A percentile compares a stretch with the other conserved stretches of the same genome.
Evolutionary conservation across 208 protist genomes (phyloP).

Genomic region (Trypanosoma avium): DNA sequence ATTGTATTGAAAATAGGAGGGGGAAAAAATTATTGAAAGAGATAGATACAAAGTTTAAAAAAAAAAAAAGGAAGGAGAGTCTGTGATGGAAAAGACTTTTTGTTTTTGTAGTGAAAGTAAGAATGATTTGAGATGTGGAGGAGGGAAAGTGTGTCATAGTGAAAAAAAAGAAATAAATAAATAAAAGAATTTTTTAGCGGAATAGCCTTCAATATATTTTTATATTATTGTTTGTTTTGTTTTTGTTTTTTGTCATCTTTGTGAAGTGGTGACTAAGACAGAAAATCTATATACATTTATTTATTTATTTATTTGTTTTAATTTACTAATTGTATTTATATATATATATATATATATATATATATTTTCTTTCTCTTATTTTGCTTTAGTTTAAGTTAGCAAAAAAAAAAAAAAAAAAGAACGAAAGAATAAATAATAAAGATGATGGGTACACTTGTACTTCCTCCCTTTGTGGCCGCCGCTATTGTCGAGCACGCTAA

Average conservation of each 20-base stretch:
- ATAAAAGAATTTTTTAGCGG: no score
- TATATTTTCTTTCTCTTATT: conserved; percentile 4
- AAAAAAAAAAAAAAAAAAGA: conserved; percentile 4
- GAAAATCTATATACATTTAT: not conserved
- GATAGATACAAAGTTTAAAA: conserved; percentile 1
- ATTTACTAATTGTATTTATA: not conserved
- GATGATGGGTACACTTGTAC: conserved; percentile 23
- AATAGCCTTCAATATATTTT: no score
- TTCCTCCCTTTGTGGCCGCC: conserved; percentile 73
- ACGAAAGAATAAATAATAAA: conserved; percentile 12
- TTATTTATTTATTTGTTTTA: conserved; percentile 9
- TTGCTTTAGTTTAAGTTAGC: not conserved
- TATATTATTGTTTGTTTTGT: no score
- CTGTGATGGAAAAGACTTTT: conserved; percentile 3
- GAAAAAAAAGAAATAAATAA: no score
- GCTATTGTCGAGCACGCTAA: conserved; percentile 86
- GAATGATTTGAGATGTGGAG: no score
- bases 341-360: conserved; percentile 7
- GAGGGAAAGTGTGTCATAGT: no score
- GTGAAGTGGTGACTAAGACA: no score
- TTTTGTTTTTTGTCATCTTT: conserved; percentile 4
- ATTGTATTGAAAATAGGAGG: no score
- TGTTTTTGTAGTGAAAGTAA: no score
- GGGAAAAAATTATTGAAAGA: not conserved
- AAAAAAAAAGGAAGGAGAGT: no score